Evolutionary conservation across 2,329 filamentous ascomycete genomes (phyloP), one percentile per base, ranked within the genome.

Genomic region (Orbilia oligospora): DNA sequence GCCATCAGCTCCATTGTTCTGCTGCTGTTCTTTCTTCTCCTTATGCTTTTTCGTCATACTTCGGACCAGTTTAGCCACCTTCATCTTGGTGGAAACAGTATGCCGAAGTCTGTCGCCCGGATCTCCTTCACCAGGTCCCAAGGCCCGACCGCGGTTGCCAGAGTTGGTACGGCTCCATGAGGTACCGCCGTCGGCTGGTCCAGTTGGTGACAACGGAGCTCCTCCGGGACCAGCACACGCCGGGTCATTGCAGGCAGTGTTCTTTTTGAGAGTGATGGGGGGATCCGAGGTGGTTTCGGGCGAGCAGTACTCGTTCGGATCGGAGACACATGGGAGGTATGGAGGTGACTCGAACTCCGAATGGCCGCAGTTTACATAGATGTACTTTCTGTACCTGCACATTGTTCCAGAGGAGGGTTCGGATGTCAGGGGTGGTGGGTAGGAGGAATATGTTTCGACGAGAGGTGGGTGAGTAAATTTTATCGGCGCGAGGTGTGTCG

Each of bases 1-100:
- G 33, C 73, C 73, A 20, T 71, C 73, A n/a, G 24, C 61, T 27
- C 67, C 67, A 49, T 77, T 77, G 68, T 44, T 64, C n/a, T 49
- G 41, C 61, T 77, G 71, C 3, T 53, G 61, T 4, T 71, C 75
- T 18, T 49, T 56, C 46, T 72, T 72, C 10, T 78, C 69, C 44
- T 78, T 67, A n/a, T 65, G 53, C 76, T 79, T 79, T 44, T 79
- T 79, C 10, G 76, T 79, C 69, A 79, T 49, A 38, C 69, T 73
- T 20, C 76, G 41, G 41, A 71, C 64, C 20, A 79, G 46, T 30
- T 72, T 78, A 3, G 68, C 51, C 41, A 72, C 69, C 33, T 72
- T 72, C 46, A 69, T 79, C 22, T 73, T 79, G 22, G 70, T 79
- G 27, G 69, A 72, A 33, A 79, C 76, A 48, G 69, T 79, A 36